Evolutionary conservation across 2,329 filamentous ascomycete genomes (phyloP).

Genomic region (Sordariomycetes sp.): DNA sequence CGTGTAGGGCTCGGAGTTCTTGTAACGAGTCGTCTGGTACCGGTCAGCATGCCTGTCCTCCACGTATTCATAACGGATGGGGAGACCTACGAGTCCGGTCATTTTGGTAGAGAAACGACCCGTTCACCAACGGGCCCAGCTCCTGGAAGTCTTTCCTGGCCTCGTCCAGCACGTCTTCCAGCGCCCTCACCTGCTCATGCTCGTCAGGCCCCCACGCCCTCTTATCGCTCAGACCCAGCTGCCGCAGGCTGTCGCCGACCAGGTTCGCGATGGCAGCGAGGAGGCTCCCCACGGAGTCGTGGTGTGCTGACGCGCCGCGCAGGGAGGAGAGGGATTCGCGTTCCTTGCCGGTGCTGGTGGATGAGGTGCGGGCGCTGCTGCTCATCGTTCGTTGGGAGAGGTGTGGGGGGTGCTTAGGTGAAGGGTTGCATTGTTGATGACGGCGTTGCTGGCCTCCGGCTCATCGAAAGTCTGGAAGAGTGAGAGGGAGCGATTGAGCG

Average conservation of each 20-base stretch:
- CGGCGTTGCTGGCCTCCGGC: no score
- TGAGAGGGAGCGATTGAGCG: no score
- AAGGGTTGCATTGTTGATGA: no score
- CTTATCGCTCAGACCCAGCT: constrained; percentile 48
- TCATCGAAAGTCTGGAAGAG: no score
- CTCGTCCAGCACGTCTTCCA: constrained; percentile 47
- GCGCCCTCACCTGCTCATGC: constrained; percentile 46
- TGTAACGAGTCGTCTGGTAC: constrained; percentile 39
- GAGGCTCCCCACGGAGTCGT: constrained; percentile 47
- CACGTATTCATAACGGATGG: constrained; percentile 4
- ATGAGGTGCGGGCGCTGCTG: no score
- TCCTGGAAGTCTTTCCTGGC: constrained; percentile 53
- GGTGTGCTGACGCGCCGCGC: no score
- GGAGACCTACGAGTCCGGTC: constrained; percentile 40
- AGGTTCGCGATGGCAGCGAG: constrained; percentile 48
- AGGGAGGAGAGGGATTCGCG: no score
- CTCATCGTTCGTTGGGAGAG: no score
- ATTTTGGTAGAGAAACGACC: constrained; percentile 47
- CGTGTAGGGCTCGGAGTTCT: constrained; percentile 36
- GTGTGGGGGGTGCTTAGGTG: no score
- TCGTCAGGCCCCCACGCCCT: constrained; percentile 49
- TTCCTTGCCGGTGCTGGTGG: no score
- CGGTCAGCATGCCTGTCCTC: constrained; percentile 8
- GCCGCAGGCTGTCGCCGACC: constrained; percentile 42
- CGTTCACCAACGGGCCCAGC: constrained; percentile 43